phyloP scores from a whole-genome alignment of 306 rosid genomes.

The Lithocarpus polystachyus region DNA sequence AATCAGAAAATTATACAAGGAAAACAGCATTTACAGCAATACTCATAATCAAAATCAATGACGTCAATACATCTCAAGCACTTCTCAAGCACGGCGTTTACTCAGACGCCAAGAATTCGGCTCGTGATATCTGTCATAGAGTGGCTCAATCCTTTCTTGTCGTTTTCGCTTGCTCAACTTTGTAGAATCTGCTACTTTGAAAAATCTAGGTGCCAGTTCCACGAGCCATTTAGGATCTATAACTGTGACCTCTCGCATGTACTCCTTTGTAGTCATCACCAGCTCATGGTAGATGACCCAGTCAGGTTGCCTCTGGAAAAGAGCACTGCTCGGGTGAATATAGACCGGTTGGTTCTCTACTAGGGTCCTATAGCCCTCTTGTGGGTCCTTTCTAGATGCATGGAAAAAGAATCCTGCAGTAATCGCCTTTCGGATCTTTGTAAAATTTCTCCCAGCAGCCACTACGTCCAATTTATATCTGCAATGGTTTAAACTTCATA shows the following conservation, averaged over 20 bases:
- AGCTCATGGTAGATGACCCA: slow-evolving; percentile 4
- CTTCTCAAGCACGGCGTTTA: slow-evolving; percentile 73
- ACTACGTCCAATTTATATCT: slow-evolving; percentile 89
- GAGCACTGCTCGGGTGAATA: slow-evolving; percentile 78
- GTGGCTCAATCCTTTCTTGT: too few species aligned
- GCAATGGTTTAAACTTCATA: slow-evolving; percentile 20
- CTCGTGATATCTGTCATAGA: slow-evolving; percentile 84
- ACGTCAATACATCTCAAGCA: slow-evolving; percentile 16
- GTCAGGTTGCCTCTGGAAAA: slow-evolving; percentile 85
- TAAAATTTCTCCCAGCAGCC: slow-evolving; percentile 73
- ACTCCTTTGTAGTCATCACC: slow-evolving; percentile 42
- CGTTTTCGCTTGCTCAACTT: too few species aligned
- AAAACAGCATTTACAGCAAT: slow-evolving; percentile 18
- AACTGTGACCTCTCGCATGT: slow-evolving; percentile 82
- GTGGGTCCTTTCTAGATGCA: slow-evolving; percentile 80
- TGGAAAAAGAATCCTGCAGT: slow-evolving; percentile 86
- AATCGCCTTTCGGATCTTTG: slow-evolving; percentile 80
- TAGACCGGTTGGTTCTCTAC: slow-evolving; percentile 86
- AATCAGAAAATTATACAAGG: neutral
- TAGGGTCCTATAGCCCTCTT: slow-evolving; percentile 83
- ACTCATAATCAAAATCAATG: slow-evolving; percentile 1
- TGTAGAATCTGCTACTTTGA: slow-evolving; percentile 54
- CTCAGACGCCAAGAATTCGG: slow-evolving; percentile 95
- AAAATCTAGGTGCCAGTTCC: slow-evolving; percentile 81
- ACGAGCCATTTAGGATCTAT: slow-evolving; percentile 90